Percentiles rank a stretch among this genome's conserved stretches.
phyloP scores from a whole-genome alignment of 1,284 basidiomycete genomes.

The Tilletia horrida region DNA sequence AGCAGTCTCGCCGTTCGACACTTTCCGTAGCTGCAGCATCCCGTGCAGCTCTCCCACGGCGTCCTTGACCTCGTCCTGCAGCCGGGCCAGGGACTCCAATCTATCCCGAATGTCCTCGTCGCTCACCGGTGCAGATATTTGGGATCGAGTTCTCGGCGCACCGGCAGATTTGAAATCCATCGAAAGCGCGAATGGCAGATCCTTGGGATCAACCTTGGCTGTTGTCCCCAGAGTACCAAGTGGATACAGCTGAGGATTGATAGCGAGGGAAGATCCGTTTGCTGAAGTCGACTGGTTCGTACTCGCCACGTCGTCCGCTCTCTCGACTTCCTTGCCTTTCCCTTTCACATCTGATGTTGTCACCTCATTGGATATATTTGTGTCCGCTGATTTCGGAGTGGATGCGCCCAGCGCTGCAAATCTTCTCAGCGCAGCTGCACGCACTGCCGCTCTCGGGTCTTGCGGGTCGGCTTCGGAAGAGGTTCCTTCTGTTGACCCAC shows the following conservation, averaged over 20 bases:
- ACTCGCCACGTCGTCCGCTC: not conserved
- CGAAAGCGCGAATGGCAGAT: not conserved
- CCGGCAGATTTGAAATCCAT: too few species aligned
- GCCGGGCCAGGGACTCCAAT: not conserved
- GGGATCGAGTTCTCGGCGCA: not conserved
- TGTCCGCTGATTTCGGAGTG: not conserved
- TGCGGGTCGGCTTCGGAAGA: not conserved
- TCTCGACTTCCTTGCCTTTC: not conserved
- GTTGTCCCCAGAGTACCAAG: too few species aligned
- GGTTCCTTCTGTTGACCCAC: not conserved
- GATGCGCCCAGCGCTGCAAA: not conserved
- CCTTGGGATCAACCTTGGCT: too few species aligned
- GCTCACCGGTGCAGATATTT: not conserved
- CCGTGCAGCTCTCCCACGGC: slow-evolving; percentile 6
- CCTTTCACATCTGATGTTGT: not conserved
- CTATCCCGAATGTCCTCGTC: not conserved
- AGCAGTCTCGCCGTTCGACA: not conserved
- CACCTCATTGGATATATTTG: not conserved
- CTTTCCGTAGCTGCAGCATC: not conserved
- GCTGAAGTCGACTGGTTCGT: too few species aligned
- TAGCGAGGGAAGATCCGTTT: too few species aligned
- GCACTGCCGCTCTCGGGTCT: slow-evolving; percentile 2
- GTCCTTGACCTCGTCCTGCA: slow-evolving; percentile 3
- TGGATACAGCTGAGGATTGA: too few species aligned
- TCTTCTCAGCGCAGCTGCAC: not conserved